Percentiles rank a stretch among this genome's conserved stretches.
phyloP scores from a whole-genome alignment of 441 rosid species.

The Erodium texanum region DNA sequence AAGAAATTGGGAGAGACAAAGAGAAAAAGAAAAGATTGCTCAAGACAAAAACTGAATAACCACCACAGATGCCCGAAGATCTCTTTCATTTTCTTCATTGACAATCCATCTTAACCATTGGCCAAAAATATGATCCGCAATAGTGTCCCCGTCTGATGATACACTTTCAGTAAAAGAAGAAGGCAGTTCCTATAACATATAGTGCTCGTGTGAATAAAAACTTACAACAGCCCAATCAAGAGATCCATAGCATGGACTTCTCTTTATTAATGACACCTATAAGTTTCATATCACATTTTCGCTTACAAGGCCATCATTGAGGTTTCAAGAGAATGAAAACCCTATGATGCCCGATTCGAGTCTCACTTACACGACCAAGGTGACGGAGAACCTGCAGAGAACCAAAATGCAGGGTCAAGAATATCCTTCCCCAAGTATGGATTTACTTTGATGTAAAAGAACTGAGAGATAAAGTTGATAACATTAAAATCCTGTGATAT shows the following conservation, averaged over 20 bases:
- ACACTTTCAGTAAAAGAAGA: too few relatives aligned
- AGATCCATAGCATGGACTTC: not conserved
- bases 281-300: not conserved
- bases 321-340: constrained; percentile 66
- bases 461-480: not conserved
- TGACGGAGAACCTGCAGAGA: constrained; percentile 71
- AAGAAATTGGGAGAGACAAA: too few relatives aligned
- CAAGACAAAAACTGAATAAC: too few relatives aligned
- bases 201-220: not conserved
- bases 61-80: too few relatives aligned
- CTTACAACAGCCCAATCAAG: not conserved
- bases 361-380: constrained; percentile 81
- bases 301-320: constrained; percentile 18
- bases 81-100: too few relatives aligned
- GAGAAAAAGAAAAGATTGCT: too few relatives aligned
- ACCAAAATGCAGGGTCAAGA: constrained; percentile 10
- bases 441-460: too few relatives aligned
- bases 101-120: too few relatives aligned
- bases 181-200: too few relatives aligned
- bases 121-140: too few relatives aligned
- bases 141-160: too few relatives aligned
- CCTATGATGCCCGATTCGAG: constrained; percentile 64
- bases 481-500: not conserved
- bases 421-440: not conserved
- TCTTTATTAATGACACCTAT: not conserved